Percentiles rank a stretch among this genome's conserved stretches.
These are phyloP conservation scores for Celoporthe dispersa DNA, from an alignment of 2,329 filamentous ascomycete genomes.

Conservation along the genomic window DNA sequence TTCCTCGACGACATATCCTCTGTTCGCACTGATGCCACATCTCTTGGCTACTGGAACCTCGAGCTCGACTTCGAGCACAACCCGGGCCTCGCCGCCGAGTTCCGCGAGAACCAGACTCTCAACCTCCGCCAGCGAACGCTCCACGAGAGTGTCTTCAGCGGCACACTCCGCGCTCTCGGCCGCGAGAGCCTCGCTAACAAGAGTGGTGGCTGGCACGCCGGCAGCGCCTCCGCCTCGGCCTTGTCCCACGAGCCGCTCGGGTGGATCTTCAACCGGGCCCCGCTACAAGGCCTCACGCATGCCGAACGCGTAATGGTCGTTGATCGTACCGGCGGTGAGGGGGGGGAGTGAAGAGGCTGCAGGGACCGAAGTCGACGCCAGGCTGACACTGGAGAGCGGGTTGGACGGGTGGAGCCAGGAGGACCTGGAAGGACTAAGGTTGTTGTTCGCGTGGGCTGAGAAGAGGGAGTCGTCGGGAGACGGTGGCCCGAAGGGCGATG, in stretches of 20 bases:
- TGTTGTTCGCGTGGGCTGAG: slow-evolving; percentile 62
- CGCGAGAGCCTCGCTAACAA: slow-evolving; percentile 34
- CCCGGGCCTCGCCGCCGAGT: slow-evolving; percentile 64
- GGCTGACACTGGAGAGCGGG: slow-evolving; percentile 66
- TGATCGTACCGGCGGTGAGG: slow-evolving; percentile 51
- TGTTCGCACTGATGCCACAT: slow-evolving; percentile 63
- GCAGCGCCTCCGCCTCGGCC: slow-evolving; percentile 41
- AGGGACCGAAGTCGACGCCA: slow-evolving; percentile 65
- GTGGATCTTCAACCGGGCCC: slow-evolving; percentile 73
- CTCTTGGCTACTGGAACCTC: slow-evolving; percentile 78
- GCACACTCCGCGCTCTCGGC: slow-evolving; percentile 75
- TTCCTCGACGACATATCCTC: slow-evolving; percentile 66
- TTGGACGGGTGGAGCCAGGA: slow-evolving; percentile 46
- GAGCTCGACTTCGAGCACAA: slow-evolving; percentile 73
- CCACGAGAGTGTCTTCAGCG: slow-evolving; percentile 71
- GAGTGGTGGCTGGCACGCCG: background rate
- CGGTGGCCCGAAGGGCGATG: slow-evolving; percentile 35
- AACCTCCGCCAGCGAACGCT: slow-evolving; percentile 73
- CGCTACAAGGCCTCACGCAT: slow-evolving; percentile 58
- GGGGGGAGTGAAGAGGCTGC: slow-evolving; percentile 47
- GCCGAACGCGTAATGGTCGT: slow-evolving; percentile 70
- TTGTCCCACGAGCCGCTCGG: slow-evolving; percentile 58
- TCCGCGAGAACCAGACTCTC: slow-evolving; percentile 72
- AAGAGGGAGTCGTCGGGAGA: slow-evolving; percentile 38
- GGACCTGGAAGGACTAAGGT: slow-evolving; percentile 51